Evolutionary conservation across 192 early-diverging fungal genomes (phyloP).

Genomic region (Lunasporangiospora selenospora): DNA sequence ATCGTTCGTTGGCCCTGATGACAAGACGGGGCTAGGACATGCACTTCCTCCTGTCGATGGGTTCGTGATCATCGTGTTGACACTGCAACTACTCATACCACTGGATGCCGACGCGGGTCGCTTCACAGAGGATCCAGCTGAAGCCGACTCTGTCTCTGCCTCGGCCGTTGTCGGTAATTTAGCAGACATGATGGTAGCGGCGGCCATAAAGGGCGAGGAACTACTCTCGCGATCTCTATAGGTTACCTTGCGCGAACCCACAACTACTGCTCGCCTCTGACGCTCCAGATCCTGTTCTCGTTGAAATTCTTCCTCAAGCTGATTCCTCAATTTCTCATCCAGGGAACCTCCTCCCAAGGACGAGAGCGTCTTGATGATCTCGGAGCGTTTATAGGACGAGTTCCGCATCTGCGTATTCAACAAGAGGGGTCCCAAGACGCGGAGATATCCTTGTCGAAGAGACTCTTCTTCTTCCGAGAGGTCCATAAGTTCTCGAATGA

Average conservation of each 20-base stretch:
- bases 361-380: conserved; percentile 52
- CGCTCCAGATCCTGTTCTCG: conserved; percentile 3
- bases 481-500: conserved; percentile 82
- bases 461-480: conserved; percentile 71
- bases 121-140: background rate
- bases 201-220: background rate
- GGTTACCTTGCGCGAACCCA: background rate
- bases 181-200: background rate
- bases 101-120: background rate
- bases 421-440: conserved; percentile 68
- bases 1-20: background rate
- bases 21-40: conserved; percentile 12
- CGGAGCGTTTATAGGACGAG: conserved; percentile 54
- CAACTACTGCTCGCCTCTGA: background rate
- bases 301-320: conserved; percentile 21
- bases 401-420: conserved; percentile 62
- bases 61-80: background rate
- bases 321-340: conserved; percentile 11
- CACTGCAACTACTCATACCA: background rate
- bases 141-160: background rate
- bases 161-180: background rate
- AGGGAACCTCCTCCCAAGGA: conserved; percentile 45
- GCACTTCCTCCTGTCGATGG: too few species aligned
- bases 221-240: conserved; percentile 37
- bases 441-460: conserved; percentile 73